phyloP scores from a whole-genome alignment of 805 yeast genomes.

The Suhomyces sp. region DNA sequence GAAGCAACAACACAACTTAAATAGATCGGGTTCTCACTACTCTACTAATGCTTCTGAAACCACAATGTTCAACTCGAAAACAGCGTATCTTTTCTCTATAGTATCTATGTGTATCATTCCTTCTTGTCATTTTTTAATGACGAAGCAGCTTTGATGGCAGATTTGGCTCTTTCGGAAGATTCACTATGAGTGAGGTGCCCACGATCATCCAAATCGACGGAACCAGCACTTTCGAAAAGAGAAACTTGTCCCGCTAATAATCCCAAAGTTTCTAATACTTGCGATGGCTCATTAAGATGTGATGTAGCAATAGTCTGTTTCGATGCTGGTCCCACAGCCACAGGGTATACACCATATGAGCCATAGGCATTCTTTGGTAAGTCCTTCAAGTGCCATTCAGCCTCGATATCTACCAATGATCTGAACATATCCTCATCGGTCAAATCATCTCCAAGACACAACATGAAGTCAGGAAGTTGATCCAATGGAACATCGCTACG shows the following conservation, averaged over 20 bases:
- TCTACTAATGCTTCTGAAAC: no score
- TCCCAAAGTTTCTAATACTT: slow-evolving; percentile 82
- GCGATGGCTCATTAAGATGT: slow-evolving; percentile 79
- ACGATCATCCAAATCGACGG: slow-evolving; percentile 72
- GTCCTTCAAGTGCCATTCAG: slow-evolving; percentile 45
- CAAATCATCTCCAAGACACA: slow-evolving; percentile 92
- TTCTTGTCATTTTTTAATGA: no score
- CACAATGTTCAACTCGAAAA: no score
- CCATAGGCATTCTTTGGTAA: slow-evolving; percentile 47
- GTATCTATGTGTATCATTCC: no score
- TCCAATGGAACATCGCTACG: slow-evolving; percentile 34
- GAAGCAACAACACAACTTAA: no score
- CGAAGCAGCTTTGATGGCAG: slow-evolving; percentile 32
- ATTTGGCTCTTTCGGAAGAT: slow-evolving; percentile 41
- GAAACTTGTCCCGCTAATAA: slow-evolving; percentile 77
- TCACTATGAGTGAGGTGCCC: slow-evolving; percentile 61
- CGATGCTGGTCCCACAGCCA: slow-evolving; percentile 90
- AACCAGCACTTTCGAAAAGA: slow-evolving; percentile 73
- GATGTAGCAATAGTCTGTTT: slow-evolving; percentile 83
- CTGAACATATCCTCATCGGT: slow-evolving; percentile 98
- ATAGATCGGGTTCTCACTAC: no score
- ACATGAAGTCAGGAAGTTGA: slow-evolving; percentile 73
- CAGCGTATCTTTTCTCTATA: no score
- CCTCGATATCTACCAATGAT: slow-evolving; percentile 65
- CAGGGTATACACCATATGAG: slow-evolving; percentile 71